Conservation (phyloP, 805 yeast genomes). For the Candida golubevii region DNA sequence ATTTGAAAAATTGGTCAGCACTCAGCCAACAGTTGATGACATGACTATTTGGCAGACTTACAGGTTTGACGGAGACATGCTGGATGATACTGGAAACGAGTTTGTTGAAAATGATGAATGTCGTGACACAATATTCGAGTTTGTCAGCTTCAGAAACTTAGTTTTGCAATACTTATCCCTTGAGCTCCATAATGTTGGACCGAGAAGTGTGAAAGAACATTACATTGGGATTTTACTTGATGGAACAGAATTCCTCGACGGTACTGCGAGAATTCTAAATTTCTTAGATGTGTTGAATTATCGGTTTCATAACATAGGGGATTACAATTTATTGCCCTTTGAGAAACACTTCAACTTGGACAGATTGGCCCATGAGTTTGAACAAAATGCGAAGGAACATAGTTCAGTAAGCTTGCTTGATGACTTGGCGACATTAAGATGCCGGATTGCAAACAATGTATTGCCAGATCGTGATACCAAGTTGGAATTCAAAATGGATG, state of each 20-base stretch:
- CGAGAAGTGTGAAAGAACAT: constrained; percentile 47
- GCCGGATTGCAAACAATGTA: constrained; percentile 17
- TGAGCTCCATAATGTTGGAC: constrained; percentile 59
- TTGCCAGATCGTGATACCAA: constrained; percentile 19
- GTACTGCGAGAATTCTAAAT: constrained; percentile 63
- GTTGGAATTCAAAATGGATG: constrained; percentile 22
- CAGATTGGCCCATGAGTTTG: constrained; percentile 37
- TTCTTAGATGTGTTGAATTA: constrained; percentile 66
- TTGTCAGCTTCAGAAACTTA: constrained; percentile 56
- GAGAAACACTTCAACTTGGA: constrained; percentile 26
- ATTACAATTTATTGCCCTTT: constrained; percentile 30
- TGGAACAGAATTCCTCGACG: constrained; percentile 45
- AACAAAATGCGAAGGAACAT: not conserved
- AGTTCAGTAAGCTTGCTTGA: constrained; percentile 17
- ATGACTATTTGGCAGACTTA: constrained; percentile 51
- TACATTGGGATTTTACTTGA: constrained; percentile 54
- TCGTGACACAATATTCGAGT: constrained; percentile 54
- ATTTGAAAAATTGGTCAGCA: constrained; percentile 46
- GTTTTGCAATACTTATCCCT: constrained; percentile 63
- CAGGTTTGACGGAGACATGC: constrained; percentile 42
- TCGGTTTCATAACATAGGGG: constrained; percentile 42
- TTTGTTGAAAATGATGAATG: constrained; percentile 33
- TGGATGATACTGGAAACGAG: constrained; percentile 21
- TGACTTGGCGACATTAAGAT: constrained; percentile 20
- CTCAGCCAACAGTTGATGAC: constrained; percentile 52